Percentiles rank a stretch among this genome's conserved stretches.
Conservation (phyloP, 2,329 filamentous ascomycete genomes). For the Diaporthe helianthi region DNA sequence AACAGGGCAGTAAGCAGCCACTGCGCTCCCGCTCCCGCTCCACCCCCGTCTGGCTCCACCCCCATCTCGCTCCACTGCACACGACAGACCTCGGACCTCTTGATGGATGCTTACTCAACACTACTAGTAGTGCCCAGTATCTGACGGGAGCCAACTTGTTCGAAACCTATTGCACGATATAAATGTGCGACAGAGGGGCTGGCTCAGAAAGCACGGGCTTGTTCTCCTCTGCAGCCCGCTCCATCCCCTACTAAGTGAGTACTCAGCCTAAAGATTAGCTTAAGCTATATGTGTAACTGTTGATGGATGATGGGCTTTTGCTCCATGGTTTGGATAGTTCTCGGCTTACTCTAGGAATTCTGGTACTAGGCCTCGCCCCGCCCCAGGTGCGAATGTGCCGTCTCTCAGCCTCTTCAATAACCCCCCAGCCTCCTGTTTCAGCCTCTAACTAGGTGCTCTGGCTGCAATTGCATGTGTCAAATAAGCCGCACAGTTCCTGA, state of each 20-base stretch:
- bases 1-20: neutral
- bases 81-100: neutral
- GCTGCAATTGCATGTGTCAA: neutral
- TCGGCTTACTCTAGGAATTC: constrained; percentile 27
- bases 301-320: too few species aligned
- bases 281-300: too few species aligned
- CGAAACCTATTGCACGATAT: constrained; percentile 22
- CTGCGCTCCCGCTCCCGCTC: neutral
- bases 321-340: too few species aligned
- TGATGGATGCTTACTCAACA: constrained; percentile 28
- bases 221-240: constrained; percentile 14
- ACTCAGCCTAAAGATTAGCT: constrained; percentile 7
- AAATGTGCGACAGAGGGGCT: constrained; percentile 13
- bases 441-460: neutral
- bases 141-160: constrained; percentile 25
- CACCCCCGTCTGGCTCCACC: neutral
- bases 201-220: constrained; percentile 26
- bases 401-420: constrained; percentile 11
- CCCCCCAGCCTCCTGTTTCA: neutral
- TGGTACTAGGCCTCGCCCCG: constrained; percentile 21
- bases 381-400: too few species aligned
- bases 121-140: constrained; percentile 20
- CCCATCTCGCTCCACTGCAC: neutral
- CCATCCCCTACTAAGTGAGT: constrained; percentile 27
- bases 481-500: neutral